Evolutionary conservation across 768 basidiomycete genomes (phyloP), one percentile per base, ranked within the genome.

Genomic region (Fibroporia radiculosa): DNA sequence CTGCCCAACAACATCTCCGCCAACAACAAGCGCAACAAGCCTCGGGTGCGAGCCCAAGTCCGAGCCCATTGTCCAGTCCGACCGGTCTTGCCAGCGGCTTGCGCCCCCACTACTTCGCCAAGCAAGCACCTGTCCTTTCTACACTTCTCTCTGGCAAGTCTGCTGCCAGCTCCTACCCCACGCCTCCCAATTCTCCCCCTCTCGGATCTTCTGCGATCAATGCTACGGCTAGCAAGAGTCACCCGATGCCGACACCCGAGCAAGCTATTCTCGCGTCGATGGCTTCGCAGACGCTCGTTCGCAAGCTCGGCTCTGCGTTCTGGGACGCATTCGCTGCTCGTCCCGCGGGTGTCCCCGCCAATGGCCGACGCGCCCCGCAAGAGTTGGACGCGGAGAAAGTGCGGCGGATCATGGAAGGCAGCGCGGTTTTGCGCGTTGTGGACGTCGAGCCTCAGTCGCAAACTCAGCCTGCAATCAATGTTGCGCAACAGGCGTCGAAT

Each of bases 281-380:
- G 50, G 89, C 87, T 7, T 77, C 78, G 36, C 82, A 89, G 65
- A 92, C 90, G 1, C 65, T 93, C 24, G 52, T 86, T 41, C 66
- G 69, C 56, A 81, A 80, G 56, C 71, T 93, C 25, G 81, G 84
- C 4, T 61, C 68, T 18, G 86, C 89, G 34, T 92, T 93, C 66
- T 87, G 89, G 84, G 88, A 90, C 50, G 91, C 91, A 13, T 93
- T 93, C 64, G 73, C 81, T n/a, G 82, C 80, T 3, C 56, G 58
- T 12, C 54, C 64, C 2, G 33, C 61, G 0, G 49, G 57, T 0
- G 47, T 62, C 14, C 59, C 65, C 25, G 40, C 53, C 12, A 44
- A 44, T 3, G 51, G 34, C 18, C 35, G 39, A 26, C 40, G 27
- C 39, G 26, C 13, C 3, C 41, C 6, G 5, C 44, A 43, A 14